Evolutionary conservation across 768 basidiomycete genomes (phyloP).

Genomic region (Gloeophyllum trabeum): DNA sequence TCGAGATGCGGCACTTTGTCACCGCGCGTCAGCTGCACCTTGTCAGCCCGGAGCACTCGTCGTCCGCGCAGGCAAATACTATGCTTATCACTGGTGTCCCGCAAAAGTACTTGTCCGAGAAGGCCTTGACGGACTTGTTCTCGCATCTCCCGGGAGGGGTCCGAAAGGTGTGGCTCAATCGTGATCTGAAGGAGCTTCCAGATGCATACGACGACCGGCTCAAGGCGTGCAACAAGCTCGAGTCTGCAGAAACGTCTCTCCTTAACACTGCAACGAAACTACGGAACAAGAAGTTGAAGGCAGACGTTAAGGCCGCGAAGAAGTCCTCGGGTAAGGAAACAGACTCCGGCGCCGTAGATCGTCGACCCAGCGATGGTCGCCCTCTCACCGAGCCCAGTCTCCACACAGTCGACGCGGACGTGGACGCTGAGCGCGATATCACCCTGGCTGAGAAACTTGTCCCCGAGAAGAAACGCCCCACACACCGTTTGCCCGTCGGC

Average conservation of each 20-base stretch:
- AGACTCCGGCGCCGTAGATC: not conserved
- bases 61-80: conserved; percentile 71
- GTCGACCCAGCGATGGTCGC: conserved; percentile 15
- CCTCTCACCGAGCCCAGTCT: conserved; percentile 14
- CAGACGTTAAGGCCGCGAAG: conserved; percentile 24
- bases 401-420: conserved; percentile 23
- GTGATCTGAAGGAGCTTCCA: conserved; percentile 76
- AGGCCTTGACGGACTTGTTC: conserved; percentile 51
- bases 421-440: conserved; percentile 17
- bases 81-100: conserved; percentile 81
- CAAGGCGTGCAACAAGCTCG: conserved; percentile 67
- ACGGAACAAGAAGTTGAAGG: conserved; percentile 42
- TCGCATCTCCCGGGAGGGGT: conserved; percentile 74
- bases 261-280: conserved; percentile 68
- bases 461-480: conserved; percentile 64
- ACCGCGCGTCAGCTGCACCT: conserved; percentile 66
- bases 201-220: conserved; percentile 69
- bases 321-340: not conserved
- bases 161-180: conserved; percentile 55
- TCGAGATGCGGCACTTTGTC: conserved; percentile 66
- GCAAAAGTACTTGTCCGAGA: conserved; percentile 50
- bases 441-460: conserved; percentile 35
- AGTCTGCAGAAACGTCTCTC: conserved; percentile 73
- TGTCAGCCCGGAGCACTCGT: conserved; percentile 54
- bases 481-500: conserved; percentile 52